Base-by-base conservation (phyloP, 2,329 filamentous ascomycete species). In the Aspergillus oerlinghausenensis region DNA sequence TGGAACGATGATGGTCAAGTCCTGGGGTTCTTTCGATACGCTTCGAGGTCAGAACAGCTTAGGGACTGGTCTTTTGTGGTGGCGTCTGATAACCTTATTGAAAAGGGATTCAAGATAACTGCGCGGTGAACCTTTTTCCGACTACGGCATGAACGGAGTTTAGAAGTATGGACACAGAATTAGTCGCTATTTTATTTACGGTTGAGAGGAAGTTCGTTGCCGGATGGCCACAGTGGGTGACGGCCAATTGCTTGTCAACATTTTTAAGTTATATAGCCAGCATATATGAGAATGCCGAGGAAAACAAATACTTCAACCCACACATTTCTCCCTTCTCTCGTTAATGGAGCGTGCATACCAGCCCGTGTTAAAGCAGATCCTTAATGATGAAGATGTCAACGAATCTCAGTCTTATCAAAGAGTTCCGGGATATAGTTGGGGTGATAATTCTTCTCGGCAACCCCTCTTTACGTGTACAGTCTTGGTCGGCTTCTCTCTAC, bases 341-440 rank as follows among this genome's bases (percentile, higher is more conserved):
- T 21, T 21, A 19, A 59, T 73, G 21, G 63, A 69, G 23, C 58
- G 57, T 50, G 68, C 61, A 29, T 71, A 73, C 49, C 23, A 61
- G n/a, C 61, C 63, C 0, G 52, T 72, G 7, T 58, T 70, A 3
- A 60, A 59, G 8, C 61, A 55, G 55, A 60, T 67, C 17, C 23
- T 66, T 14, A 21, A 4, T 19, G 29, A 40, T 8, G 51, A 61
- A 45, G 48, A 62, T 21, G 28, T 60, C 17, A 21, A 50, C 10
- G 59, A 66, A 7, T 50, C 28, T 19, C 23, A 49, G 26, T 29
- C 49, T 65, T 14, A 50, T 51, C 21, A 14, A 59, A 26, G 55
- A 61, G 32, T 66, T 67, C 35, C 23, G 51, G 43, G 29, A 57
- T n/a, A 59, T 65, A 19, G 45, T 69, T 49, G 67, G 67, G 19